Conservation (phyloP, 2,329 filamentous ascomycete genomes). For the Claviceps digitariae region DNA sequence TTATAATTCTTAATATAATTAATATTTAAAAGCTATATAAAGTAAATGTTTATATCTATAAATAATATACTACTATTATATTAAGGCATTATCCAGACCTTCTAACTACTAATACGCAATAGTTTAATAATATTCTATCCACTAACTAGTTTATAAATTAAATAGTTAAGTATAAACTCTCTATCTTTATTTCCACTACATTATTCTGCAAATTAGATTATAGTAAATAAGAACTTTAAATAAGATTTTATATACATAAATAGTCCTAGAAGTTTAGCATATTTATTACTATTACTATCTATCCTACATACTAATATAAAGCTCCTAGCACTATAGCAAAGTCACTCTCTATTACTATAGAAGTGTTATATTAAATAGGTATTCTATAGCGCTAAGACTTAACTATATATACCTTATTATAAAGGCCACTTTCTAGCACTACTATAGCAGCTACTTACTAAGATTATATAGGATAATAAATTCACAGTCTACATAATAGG, state of each 20-base stretch:
- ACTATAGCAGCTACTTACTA: background rate
- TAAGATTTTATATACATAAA: background rate
- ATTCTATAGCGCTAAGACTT: background rate
- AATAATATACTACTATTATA: background rate
- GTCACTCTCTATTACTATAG: background rate
- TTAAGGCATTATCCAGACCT: background rate
- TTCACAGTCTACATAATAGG: background rate
- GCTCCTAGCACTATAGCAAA: background rate
- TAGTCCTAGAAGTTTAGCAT: background rate
- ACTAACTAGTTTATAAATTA: background rate
- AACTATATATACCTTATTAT: background rate
- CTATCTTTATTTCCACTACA: no score
- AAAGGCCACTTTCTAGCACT: background rate
- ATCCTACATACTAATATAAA: background rate
- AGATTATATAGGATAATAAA: background rate
- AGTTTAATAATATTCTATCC: background rate
- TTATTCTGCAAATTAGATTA: no score
- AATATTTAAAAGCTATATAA: background rate
- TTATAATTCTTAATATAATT: background rate
- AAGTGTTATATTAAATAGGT: background rate
- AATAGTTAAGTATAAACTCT: background rate
- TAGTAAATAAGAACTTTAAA: no score
- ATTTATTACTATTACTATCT: background rate
- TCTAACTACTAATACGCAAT: background rate
- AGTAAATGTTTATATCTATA: background rate